phyloP scores from a whole-genome alignment of 2,329 filamentous ascomycete genomes.

The Emmonsiellopsis sp. region DNA sequence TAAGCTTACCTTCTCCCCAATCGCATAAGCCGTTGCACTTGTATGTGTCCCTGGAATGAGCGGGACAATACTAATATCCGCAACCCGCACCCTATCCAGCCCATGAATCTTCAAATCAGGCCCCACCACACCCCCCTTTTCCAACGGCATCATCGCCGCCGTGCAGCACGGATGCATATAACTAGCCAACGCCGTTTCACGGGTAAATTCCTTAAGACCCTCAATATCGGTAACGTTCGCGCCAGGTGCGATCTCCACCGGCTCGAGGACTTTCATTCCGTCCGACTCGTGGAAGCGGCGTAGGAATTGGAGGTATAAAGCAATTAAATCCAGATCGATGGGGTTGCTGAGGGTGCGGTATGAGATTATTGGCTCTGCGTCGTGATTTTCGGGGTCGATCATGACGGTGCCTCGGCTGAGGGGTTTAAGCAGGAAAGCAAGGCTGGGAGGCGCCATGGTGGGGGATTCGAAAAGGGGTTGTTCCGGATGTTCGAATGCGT shows the following conservation, averaged over 20 bases:
- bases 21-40: conserved; percentile 23
- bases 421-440: conserved; percentile 18
- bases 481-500: neutral
- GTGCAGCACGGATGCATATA: conserved; percentile 27
- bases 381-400: conserved; percentile 27
- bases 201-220: conserved; percentile 1
- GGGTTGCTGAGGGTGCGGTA: conserved; percentile 31
- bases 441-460: neutral
- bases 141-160: conserved; percentile 19
- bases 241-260: neutral
- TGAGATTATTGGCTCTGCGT: conserved; percentile 25
- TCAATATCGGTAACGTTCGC: conserved; percentile 15
- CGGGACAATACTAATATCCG: conserved; percentile 26
- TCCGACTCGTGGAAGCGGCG: conserved; percentile 8
- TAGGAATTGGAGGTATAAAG: conserved; percentile 10
- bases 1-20: conserved; percentile 20
- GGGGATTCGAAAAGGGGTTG: neutral
- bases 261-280: neutral
- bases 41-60: conserved; percentile 21
- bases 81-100: conserved; percentile 16
- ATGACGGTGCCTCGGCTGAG: conserved; percentile 32
- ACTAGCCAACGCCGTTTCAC: conserved; percentile 22
- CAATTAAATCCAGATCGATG: conserved; percentile 25
- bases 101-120: conserved; percentile 11
- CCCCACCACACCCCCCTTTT: conserved; percentile 24